Evolutionary conservation across 1,284 basidiomycete genomes (phyloP), one percentile per base, ranked within the genome.

Genomic region (Trametes pubescens): DNA sequence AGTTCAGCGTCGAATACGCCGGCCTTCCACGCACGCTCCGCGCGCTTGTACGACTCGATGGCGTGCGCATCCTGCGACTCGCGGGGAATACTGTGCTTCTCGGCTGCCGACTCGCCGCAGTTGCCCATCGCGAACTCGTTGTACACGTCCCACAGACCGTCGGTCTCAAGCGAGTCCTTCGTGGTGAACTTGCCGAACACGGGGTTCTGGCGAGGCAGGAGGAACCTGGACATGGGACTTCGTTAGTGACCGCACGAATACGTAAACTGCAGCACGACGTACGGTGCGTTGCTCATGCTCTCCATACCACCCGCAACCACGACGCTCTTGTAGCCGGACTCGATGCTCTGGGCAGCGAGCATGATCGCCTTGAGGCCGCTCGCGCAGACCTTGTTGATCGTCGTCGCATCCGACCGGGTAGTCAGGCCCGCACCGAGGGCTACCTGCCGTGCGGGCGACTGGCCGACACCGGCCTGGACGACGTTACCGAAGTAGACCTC

Each of bases 371-470:
- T 98, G 84, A 99, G 85, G 60, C 97, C 98, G 66, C 92, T 95
- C 4, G 97, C 97, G 78, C 97, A 99, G 74, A 99, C 94, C 80
- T 99, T 98, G 87, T 99, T 99, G 82, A 99, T 92, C 58, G 98
- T 99, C 44, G 98, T 99, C 21, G 96, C 96, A 81, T 99, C 98
- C 40, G 96, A 96, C 65, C 85, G 85, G 24, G 90, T 79, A 68
- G 87, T 90, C 77, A 98, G 82, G 68, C 97, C 97, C 34, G 96
- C 86, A 65, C 82, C 85, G 70, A 99, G 90, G 14, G 93, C 95
- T 65, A 98, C 96, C 79, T 99, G 97, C 67, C 97, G 90, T 57
- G 97, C 95, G 32, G 97, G 95, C 43, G 93, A 95, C 77, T 99
- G 96, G 55, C 96, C 96, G 54, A 95, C 92, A 73, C 97, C 97